phyloP scores from a whole-genome alignment of 345 rosid species.

The Eucalyptus cloeziana region DNA sequence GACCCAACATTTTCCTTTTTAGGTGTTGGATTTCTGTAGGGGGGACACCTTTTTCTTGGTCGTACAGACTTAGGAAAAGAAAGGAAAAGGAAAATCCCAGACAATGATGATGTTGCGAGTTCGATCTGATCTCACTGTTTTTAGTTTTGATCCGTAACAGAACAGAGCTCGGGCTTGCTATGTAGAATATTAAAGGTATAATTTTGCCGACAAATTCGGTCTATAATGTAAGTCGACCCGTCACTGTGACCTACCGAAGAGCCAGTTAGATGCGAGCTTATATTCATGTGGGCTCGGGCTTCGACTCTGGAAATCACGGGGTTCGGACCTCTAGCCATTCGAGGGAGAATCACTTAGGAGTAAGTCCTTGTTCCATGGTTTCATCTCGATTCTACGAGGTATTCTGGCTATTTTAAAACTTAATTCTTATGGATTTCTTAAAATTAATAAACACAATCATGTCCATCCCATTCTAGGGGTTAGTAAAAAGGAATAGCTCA shows the following conservation, averaged over 20 bases:
- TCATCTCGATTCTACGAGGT: too few relatives aligned
- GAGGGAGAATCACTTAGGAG: not conserved
- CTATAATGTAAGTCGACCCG: not conserved
- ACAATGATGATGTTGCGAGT: not conserved
- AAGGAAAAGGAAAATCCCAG: not conserved
- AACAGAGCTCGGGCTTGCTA: not conserved
- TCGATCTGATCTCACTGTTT: not conserved
- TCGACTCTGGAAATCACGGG: rapidly evolving
- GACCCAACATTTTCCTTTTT: not conserved
- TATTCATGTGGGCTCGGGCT: not conserved
- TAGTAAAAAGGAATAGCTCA: rapidly evolving
- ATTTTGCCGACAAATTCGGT: not conserved
- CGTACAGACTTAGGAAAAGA: not conserved
- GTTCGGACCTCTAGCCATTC: not conserved
- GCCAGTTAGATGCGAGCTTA: not conserved
- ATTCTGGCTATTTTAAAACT: too few relatives aligned
- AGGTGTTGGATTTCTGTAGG: not conserved
- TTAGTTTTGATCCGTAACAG: not conserved
- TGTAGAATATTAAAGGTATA: not conserved
- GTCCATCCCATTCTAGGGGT: not conserved
- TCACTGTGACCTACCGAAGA: not conserved
- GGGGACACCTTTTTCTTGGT: not conserved
- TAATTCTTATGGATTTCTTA: not conserved
- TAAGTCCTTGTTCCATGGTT: not conserved
- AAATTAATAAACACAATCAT: too few relatives aligned